Percentiles rank a stretch among this genome's conserved stretches.
Evolutionary conservation across 2,329 filamentous ascomycete species (phyloP).

Genomic region (Epichloe brachyelytri): DNA sequence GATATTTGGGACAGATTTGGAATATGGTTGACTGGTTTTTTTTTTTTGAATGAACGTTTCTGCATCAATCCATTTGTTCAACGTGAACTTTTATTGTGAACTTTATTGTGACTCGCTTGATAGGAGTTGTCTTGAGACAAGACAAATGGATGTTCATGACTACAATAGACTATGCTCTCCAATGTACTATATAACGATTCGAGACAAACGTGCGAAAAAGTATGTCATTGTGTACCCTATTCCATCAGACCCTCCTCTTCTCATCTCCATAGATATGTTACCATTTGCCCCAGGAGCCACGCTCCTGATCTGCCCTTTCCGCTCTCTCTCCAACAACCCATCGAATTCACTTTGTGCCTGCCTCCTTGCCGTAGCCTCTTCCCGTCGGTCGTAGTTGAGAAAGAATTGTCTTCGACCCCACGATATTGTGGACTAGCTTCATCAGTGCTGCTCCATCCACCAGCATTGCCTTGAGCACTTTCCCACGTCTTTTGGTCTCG

Average conservation of each 20-base stretch:
- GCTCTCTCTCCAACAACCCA: slow-evolving; percentile 32
- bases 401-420: slow-evolving; percentile 17
- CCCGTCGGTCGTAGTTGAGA: slow-evolving; percentile 22
- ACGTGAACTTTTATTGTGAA: neutral
- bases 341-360: slow-evolving; percentile 40
- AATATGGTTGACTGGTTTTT: neutral
- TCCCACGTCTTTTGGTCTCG: slow-evolving; percentile 11
- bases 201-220: neutral
- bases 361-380: slow-evolving; percentile 25
- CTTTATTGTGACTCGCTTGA: neutral
- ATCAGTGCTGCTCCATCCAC: slow-evolving; percentile 12
- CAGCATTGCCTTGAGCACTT: slow-evolving; percentile 5
- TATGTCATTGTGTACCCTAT: neutral
- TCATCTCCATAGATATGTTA: slow-evolving; percentile 2
- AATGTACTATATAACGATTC: neutral
- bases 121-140: neutral
- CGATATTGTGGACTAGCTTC: slow-evolving; percentile 12
- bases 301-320: slow-evolving; percentile 17
- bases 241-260: neutral
- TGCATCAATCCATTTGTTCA: no score
- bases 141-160: neutral
- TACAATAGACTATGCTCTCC: neutral
- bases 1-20: neutral
- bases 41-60: neutral
- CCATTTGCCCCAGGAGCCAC: slow-evolving; percentile 13